Evolutionary conservation across 768 basidiomycete genomes (phyloP).

Genomic region (Termitomyces heimii): DNA sequence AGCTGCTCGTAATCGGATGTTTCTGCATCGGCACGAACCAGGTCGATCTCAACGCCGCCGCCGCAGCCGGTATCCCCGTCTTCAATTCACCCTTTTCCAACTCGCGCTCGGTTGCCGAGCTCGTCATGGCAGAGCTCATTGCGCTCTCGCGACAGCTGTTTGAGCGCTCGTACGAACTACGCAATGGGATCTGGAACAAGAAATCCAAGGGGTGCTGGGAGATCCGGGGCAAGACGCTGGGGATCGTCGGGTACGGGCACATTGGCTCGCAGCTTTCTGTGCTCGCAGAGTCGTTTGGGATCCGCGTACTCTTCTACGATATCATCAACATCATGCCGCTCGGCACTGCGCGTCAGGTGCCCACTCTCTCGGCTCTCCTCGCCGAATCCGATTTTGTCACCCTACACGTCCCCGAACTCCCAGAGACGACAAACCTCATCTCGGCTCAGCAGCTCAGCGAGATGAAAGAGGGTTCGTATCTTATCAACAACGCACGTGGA

Average conservation of each 20-base stretch:
- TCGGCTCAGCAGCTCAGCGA: conserved; percentile 63
- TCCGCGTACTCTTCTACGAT: conserved; percentile 94
- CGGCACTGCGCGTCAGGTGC: conserved; percentile 88
- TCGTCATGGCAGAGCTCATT: conserved; percentile 92
- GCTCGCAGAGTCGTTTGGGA: conserved; percentile 92
- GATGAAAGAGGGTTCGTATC: conserved; percentile 94
- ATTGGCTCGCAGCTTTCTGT: conserved; percentile 97
- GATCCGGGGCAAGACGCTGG: conserved; percentile 93
- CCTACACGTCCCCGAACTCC: conserved; percentile 93
- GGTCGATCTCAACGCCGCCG: conserved; percentile 83
- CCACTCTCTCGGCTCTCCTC: conserved; percentile 70
- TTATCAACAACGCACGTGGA: conserved; percentile 98
- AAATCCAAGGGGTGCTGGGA: conserved; percentile 99
- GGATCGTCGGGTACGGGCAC: conserved; percentile 98
- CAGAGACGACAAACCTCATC: conserved; percentile 96
- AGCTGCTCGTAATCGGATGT: conserved; percentile 95
- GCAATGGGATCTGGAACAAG: conserved; percentile 95
- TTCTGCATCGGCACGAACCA: conserved; percentile 99
- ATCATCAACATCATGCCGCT: conserved; percentile 97
- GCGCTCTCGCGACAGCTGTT: conserved; percentile 91
- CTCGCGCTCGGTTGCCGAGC: conserved; percentile 97
- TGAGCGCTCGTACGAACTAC: conserved; percentile 85
- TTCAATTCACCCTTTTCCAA: conserved; percentile 99
- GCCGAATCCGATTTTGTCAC: conserved; percentile 87
- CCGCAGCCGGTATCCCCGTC: conserved; percentile 87